Evolutionary conservation across 2,329 filamentous ascomycete genomes (phyloP).

Genomic region (Fusarium sp.): DNA sequence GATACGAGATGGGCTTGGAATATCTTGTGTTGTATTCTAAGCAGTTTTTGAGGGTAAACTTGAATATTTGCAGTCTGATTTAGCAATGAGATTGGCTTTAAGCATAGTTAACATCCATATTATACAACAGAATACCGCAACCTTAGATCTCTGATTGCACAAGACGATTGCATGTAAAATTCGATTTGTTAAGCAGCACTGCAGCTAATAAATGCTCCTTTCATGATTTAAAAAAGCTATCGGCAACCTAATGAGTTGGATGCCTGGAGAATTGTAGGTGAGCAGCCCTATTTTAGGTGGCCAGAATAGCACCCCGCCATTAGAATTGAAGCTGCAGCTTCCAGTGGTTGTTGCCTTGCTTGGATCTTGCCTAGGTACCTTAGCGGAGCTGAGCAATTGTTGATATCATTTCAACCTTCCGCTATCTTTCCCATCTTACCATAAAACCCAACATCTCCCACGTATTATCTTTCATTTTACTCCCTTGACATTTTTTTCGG

Average conservation of each 20-base stretch:
- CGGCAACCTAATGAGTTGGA: not conserved
- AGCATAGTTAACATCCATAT: not conserved
- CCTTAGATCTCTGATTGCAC: not conserved
- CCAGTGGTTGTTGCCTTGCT: constrained; percentile 20
- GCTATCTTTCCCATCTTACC: not conserved
- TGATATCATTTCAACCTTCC: constrained; percentile 17
- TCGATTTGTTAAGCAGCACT: not conserved
- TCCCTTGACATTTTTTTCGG: not conserved
- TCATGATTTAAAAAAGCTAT: not conserved
- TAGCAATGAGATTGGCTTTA: not conserved
- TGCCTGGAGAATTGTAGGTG: not conserved
- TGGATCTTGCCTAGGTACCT: not conserved
- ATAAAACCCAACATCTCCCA: not conserved
- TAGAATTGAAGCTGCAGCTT: constrained; percentile 4
- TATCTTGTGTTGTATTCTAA: not conserved
- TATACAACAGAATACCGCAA: not conserved
- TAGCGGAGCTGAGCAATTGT: constrained; percentile 15
- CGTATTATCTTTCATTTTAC: not conserved
- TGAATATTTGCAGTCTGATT: not conserved
- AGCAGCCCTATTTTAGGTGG: not conserved
- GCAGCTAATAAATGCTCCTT: not conserved
- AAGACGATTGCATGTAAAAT: not conserved
- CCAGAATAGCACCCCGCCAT: constrained; percentile 20
- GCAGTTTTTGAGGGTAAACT: not conserved
- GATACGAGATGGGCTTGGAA: constrained; percentile 2